These are phyloP conservation scores for Auriscalpium vulgare DNA, from an alignment of 768 basidiomycete genomes.

Conservation along the genomic window DNA sequence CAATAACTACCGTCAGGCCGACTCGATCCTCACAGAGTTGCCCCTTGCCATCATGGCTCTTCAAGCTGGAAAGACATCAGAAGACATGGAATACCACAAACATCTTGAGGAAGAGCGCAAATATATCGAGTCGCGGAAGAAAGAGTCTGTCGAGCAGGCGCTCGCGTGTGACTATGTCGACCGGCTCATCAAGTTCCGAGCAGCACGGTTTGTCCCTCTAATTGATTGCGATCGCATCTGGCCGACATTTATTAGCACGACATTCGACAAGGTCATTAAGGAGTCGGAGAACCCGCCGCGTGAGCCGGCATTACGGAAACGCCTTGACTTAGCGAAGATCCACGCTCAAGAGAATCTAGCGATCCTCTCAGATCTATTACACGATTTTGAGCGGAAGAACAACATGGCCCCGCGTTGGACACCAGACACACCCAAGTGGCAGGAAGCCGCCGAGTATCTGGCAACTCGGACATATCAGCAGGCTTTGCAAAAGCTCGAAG, in stretches of 20 bases:
- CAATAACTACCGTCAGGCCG: not conserved
- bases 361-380: not conserved
- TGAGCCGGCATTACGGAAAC: not conserved
- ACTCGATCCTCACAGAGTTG: not conserved
- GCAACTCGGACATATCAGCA: not conserved
- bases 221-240: not conserved
- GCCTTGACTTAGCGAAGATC: not conserved
- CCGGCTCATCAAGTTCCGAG: not conserved
- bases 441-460: not conserved
- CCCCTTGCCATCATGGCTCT: not conserved
- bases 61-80: not conserved
- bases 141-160: not conserved
- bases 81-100: not conserved
- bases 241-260: not conserved
- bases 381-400: not conserved
- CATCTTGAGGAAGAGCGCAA: not conserved
- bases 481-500: not conserved
- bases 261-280: not conserved
- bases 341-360: not conserved
- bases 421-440: not conserved
- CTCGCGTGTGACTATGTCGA: not conserved
- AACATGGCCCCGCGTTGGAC: not conserved
- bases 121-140: not conserved
- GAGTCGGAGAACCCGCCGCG: not conserved
- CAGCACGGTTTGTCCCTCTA: not conserved